Base-by-base conservation (phyloP, 805 yeast genomes). In the Candida vartiovaarae region DNA sequence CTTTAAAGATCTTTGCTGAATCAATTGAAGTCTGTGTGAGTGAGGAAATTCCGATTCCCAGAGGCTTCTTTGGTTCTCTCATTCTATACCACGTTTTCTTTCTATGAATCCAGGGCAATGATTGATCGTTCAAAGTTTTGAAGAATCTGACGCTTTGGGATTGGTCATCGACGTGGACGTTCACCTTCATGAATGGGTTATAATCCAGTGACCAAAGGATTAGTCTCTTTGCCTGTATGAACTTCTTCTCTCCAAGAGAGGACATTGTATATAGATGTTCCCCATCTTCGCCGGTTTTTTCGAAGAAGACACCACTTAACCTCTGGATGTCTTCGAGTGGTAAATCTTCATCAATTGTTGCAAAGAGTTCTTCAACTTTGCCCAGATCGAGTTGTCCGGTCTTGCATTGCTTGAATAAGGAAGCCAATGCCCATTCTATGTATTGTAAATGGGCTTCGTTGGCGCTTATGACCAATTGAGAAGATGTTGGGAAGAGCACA, bases 41-140 rank as follows among this genome's bases (percentile, higher is more conserved):
- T 15, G 20, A 15, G 20, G 20, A 15, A 15, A 15, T 15, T 15
- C 20, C 20, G 20, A 15, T 15, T 15, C 20, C 20, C 20, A 15
- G 20, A 1, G 20, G 32, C 1, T 36, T 34, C 31, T 43, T 49
- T 33, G 60, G 60, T n/a, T 44, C 40, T 40, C 39, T 55, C 11
- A 51, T 34, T 38, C 62, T 46, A 11, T 47, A 25, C 59, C 57
- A 56, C 4, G 36, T 15, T 40, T 47, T 45, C 11, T 43, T 40
- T 43, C 55, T 52, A 42, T 56, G 46, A 24, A 52, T 47, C 62
- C 62, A 58, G 1, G 61, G 59, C 3, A 57, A 36, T 3, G 59
- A 45, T 5, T 45, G 45, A 23, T 49, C 53, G 3, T 50, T 47
- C 8, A 39, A 42, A 3, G 33, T 40, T 8, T 45, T 45, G 32